Evolutionary conservation across 768 basidiomycete species (phyloP), one percentile per base, ranked within the genome.

Genomic region (Lactarius trivialis): DNA sequence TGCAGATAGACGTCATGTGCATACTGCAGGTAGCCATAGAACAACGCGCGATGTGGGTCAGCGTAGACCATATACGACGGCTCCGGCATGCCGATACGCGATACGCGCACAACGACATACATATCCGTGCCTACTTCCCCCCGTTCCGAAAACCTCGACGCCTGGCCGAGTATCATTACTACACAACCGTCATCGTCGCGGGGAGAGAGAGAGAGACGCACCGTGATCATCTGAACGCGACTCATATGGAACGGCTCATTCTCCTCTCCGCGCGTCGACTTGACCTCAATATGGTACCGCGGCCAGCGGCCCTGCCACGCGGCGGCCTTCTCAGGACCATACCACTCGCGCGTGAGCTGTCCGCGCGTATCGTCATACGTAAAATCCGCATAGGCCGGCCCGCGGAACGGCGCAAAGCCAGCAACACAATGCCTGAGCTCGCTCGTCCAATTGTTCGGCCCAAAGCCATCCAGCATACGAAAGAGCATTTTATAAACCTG

Each of bases 241-340:
- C 67, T 72, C 65, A 72, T 68, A 54, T 71, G 69, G 58, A 73
- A 73, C 15, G 67, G 61, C 11, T 66, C 65, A 12, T 36, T 28
- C 30, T 54, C 61, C 14, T 60, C 37, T 14, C 63, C 55, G 2
- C 63, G 56, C 30, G 72, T 70, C 2, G 71, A 57, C 62, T 73
- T 73, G 54, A 73, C 70, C 57, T 73, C 72, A 24, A 73, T 61
- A 49, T 72, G 62, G 55, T 70, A 73, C 28, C 49, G 63, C 8
- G 71, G 71, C 69, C 70, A 69, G 11, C 41, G 58, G 17, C 52
- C 65, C 1, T 57, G 58, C 70, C 69, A 71, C n/a, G 8, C 12
- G 1, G 65, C 33, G 19, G 30, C 55, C 36, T 60, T 58, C 51
- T 62, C 63, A 6, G 58, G 39, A 4, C 70, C 68, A 24, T 63